Evolutionary conservation across 2,329 filamentous ascomycete species (phyloP), one percentile per base, ranked within the genome.

Genomic region (Fusarium sublunatum): DNA sequence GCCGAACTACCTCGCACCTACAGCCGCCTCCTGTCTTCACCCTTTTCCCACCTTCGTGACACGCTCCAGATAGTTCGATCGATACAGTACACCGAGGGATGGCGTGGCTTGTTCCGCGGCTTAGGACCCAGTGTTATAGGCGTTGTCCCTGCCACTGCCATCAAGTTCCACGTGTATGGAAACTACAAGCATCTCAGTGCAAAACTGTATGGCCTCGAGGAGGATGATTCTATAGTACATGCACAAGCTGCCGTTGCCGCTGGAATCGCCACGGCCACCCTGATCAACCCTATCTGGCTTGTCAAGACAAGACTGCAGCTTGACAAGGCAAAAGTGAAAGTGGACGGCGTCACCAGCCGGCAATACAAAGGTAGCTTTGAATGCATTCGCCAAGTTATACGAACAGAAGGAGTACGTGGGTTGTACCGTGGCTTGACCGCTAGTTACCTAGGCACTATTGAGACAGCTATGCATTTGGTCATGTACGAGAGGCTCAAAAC

Each of bases 1-100:
- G 83, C 85, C 8, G 85, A 89, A 42, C 79, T 84, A 12, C 83
- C 86, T 73, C 67, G 82, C 84, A 61, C 82, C 90, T 68, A 84
- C 85, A 35, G 71, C 86, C 10, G 71, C 86, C 10, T 41, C n/a
- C 46, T 49, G 85, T 86, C 43, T 86, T 85, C 49, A 85, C 84
- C 85, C 2, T 73, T 84, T 7, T 83, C 91, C 56, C 92, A 96
- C 77, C 84, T 95, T 58, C 79, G 82, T 46, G 92, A 96, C 74
- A 96, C 92, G 0, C 84, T 93, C 40, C 89, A 93, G 73, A 94
- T 95, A 46, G 81, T 96, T 39, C 83, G 84, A 61, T 86, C 89
- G 34, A 91, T 96, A 13, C 88, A 92, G 63, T 85, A 85, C 47
- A 78, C 84, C 11, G 89, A 91, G 75, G 89, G 89, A 13, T 89